These are phyloP conservation scores for Sugiyamaella grinbergsii DNA, from an alignment of 1,139 yeast genomes.

Conservation along the genomic window DNA sequence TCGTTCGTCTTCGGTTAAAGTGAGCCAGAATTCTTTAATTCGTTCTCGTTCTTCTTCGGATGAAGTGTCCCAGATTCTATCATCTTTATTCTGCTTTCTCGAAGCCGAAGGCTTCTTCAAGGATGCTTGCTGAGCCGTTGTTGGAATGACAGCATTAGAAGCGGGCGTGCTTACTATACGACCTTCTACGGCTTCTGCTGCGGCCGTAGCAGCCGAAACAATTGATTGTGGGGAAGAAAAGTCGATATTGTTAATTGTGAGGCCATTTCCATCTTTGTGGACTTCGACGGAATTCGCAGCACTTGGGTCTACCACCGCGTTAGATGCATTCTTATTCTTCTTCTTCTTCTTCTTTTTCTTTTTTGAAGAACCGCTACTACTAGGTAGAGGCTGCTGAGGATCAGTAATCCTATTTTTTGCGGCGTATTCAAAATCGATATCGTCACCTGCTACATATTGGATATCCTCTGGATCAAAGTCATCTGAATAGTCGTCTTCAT, in stretches of 20 bases:
- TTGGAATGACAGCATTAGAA: slow-evolving; percentile 13
- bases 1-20: slow-evolving; percentile 61
- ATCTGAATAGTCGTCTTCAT: slow-evolving; percentile 27
- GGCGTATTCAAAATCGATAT: slow-evolving; percentile 60
- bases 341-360: slow-evolving; percentile 46
- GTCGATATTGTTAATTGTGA: slow-evolving; percentile 36
- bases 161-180: too few species aligned
- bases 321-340: slow-evolving; percentile 46
- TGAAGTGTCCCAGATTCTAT: slow-evolving; percentile 60
- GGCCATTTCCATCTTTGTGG: slow-evolving; percentile 36
- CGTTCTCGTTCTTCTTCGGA: slow-evolving; percentile 61
- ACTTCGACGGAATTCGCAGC: slow-evolving; percentile 26
- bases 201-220: slow-evolving; percentile 35
- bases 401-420: slow-evolving; percentile 12
- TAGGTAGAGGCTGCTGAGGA: not conserved
- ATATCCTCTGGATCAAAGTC: slow-evolving; percentile 27
- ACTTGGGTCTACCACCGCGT: not conserved
- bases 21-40: slow-evolving; percentile 69
- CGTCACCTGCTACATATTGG: slow-evolving; percentile 54
- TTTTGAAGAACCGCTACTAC: slow-evolving; percentile 34
- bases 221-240: slow-evolving; percentile 59
- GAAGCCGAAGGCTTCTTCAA: not conserved
- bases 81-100: slow-evolving; percentile 28
- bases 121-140: slow-evolving; percentile 6
- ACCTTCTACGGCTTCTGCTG: slow-evolving; percentile 42